These are phyloP conservation scores for Nematocida displodere DNA, from an alignment of 371 early-diverging fungal genomes.

Conservation along the genomic window DNA sequence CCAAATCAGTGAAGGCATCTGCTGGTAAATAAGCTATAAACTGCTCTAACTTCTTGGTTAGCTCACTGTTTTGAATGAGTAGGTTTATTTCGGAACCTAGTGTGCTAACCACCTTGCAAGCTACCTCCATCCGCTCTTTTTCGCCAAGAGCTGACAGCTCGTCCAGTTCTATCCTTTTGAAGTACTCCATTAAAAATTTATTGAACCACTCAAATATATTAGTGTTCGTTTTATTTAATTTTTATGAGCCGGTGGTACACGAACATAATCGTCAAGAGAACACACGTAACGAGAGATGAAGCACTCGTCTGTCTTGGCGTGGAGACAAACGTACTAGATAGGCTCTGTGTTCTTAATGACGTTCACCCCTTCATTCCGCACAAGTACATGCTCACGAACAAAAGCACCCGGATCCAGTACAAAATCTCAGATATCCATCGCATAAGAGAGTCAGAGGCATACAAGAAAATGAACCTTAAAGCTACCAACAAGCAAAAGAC, in stretches of 20 bases:
- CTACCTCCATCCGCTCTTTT: conserved; percentile 7
- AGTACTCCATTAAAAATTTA: conserved; percentile 47
- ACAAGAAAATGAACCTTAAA: conserved; percentile 38
- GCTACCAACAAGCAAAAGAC: conserved; percentile 18
- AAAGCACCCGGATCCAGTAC: conserved; percentile 43
- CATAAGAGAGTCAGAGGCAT: conserved; percentile 48
- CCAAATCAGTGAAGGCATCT: neutral
- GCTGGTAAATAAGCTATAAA: conserved; percentile 2
- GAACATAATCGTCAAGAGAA: conserved; percentile 39
- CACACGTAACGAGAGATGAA: conserved; percentile 45
- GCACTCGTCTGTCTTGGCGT: conserved; percentile 26
- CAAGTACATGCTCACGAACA: conserved; percentile 35
- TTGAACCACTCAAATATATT: too few species aligned
- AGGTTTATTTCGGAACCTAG: neutral
- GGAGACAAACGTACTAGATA: conserved; percentile 22
- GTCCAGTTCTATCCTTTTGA: conserved; percentile 18
- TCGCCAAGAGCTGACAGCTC: neutral
- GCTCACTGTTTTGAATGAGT: neutral
- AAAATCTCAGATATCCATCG: conserved; percentile 42
- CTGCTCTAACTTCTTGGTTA: conserved; percentile 20
- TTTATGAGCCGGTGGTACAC: conserved; percentile 41
- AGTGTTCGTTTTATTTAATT: conserved; percentile 3
- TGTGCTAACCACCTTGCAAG: neutral
- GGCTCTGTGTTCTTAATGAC: conserved; percentile 31
- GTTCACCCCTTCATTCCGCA: conserved; percentile 17